Percentiles rank a stretch among this genome's conserved stretches.
Conservation (phyloP, 306 rosid species). For the Notholithocarpus densiflorus region DNA sequence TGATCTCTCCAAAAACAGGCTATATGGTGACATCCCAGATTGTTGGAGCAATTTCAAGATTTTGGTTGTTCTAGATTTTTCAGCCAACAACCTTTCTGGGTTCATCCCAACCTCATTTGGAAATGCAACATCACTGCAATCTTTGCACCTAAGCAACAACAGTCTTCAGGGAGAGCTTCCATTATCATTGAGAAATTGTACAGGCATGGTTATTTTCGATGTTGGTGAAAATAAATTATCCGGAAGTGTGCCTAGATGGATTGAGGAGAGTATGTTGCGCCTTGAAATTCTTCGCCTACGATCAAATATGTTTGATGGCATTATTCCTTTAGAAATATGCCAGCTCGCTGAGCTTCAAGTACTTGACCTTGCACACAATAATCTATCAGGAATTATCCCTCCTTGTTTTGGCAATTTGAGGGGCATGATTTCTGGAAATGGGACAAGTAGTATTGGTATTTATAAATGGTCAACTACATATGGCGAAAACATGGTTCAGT, state of each 20-base stretch:
- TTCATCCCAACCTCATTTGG: constrained; percentile 12
- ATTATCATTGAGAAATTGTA: not conserved
- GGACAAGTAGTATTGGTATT: not conserved
- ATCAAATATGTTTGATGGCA: constrained; percentile 18
- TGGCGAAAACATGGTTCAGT: constrained; percentile 12
- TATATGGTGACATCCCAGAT: constrained; percentile 20
- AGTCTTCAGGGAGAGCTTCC: constrained; percentile 19
- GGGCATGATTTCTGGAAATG: constrained; percentile 4
- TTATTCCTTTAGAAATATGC: constrained; percentile 28
- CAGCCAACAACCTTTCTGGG: constrained; percentile 16
- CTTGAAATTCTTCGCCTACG: constrained; percentile 19
- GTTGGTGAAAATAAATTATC: constrained; percentile 8
- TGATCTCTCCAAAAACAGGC: constrained; percentile 27
- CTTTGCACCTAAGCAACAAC: constrained; percentile 21
- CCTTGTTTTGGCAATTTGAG: constrained; percentile 13
- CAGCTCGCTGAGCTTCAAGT: constrained; percentile 10
- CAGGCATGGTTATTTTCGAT: constrained; percentile 7
- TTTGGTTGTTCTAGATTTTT: constrained; percentile 16
- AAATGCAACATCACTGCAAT: not conserved
- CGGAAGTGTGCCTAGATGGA: constrained; percentile 10
- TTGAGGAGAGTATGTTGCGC: constrained; percentile 5
- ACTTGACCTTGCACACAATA: constrained; percentile 31
- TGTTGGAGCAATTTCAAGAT: constrained; percentile 14
- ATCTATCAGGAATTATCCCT: constrained; percentile 27
- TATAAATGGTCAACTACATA: constrained; percentile 15